Evolutionary conservation across 352 stramenopile genomes (phyloP).

Genomic region (Aphanomyces cochlioides): DNA sequence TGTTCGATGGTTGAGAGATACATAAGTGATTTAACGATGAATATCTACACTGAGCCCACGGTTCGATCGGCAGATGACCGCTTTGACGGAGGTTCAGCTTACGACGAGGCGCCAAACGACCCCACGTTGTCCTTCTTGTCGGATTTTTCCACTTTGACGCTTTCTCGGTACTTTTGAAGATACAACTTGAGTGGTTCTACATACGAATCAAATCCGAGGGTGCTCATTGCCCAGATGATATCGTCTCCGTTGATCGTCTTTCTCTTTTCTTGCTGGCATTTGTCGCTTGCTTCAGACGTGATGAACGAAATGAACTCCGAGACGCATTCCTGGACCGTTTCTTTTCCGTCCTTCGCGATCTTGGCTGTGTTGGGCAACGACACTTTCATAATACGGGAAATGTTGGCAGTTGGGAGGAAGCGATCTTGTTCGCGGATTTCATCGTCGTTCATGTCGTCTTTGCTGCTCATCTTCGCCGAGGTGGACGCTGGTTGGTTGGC

Average conservation of each 20-base stretch:
- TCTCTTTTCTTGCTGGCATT: constrained; percentile 99
- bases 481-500: background rate
- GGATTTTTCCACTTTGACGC: constrained; percentile 87
- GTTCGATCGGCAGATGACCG: background rate
- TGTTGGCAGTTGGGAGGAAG: constrained; percentile 99
- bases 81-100: constrained; percentile 30
- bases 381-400: constrained; percentile 99
- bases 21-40: constrained; percentile 4
- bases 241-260: constrained; percentile 99
- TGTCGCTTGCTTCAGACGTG: constrained; percentile 97
- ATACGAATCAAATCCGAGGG: constrained; percentile 99
- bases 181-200: constrained; percentile 99
- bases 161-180: constrained; percentile 97
- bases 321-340: constrained; percentile 99
- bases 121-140: constrained; percentile 89
- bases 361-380: constrained; percentile 97
- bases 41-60: background rate
- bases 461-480: constrained; percentile 52
- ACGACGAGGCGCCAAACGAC: constrained; percentile 79
- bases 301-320: constrained; percentile 99
- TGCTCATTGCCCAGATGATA: constrained; percentile 99
- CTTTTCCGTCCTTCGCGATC: constrained; percentile 99
- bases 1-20: constrained; percentile 17
- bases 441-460: constrained; percentile 84
- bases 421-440: constrained; percentile 95